Evolutionary conservation across 2,329 filamentous ascomycete genomes (phyloP), one percentile per base, ranked within the genome.

Genomic region (Geosmithia putterillii): DNA sequence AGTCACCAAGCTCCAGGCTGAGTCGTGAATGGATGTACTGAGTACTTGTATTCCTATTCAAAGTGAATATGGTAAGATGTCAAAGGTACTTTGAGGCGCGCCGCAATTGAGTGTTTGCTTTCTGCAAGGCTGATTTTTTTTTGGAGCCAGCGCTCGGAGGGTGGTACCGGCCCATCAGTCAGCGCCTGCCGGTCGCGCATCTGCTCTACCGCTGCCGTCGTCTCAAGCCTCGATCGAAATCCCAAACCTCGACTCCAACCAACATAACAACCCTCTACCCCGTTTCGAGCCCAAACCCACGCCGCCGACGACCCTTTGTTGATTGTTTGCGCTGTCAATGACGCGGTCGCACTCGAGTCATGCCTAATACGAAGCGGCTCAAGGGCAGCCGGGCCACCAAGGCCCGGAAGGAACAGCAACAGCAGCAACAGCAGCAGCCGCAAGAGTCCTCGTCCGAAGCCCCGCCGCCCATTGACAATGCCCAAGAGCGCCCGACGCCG

Each of bases 291-390:
- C 28, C 28, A 14, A 32, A 9, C 10, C 10, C 15, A 12, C 15
- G 28, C 28, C 10, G 28, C 18, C 9, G 20, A 21, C 20, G 36
- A 38, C 10, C 36, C 12, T 21, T 12, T 38, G 10, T n/a, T 21
- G 36, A 38, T n/a, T n/a, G 14, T 19, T 18, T 18, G 36, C 15
- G 36, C 9, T 21, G 36, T 38, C 18, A 17, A 32, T 41, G 39
- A 41, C 21, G 39, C 39, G 39, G 17, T 41, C 39, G 19, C 21
- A 12, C 32, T n/a, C 25, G 10, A 35, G 38, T n/a, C 34, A 78
- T 79, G 75, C 74, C 74, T 53, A 75, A 67, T 51, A 71, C 74
- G 48, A 79, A 43, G 37, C 69, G 74, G 57, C 68, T 72, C 50
- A 76, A 71, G 57, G 70, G 70, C 61, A 70, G 67, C 59, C 64